These are phyloP conservation scores for Penicillium flavigenum DNA, from an alignment of 495 filamentous ascomycete genomes.

Conservation along the genomic window DNA sequence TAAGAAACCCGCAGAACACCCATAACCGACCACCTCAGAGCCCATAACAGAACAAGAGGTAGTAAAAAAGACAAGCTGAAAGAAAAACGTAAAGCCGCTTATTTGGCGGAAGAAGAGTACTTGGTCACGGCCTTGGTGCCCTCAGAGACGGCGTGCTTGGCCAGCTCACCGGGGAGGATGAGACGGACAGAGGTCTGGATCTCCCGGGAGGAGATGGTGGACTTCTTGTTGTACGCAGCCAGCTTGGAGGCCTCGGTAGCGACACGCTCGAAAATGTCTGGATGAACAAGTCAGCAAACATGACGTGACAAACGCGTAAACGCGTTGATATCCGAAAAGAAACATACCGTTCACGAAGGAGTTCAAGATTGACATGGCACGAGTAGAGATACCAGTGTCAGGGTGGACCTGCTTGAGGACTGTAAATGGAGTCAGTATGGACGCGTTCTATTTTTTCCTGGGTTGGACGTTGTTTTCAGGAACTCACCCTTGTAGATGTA, in stretches of 20 bases:
- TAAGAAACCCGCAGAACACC: conserved; percentile 71
- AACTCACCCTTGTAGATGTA: conserved; percentile 99
- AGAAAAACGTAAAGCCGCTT: conserved; percentile 52
- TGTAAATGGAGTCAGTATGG: conserved; percentile 39
- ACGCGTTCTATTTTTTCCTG: conserved; percentile 31
- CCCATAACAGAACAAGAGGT: conserved; percentile 57
- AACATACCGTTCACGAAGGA: conserved; percentile 97
- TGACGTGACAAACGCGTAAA: conserved; percentile 6
- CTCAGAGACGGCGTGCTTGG: conserved; percentile 99
- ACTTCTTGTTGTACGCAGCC: conserved; percentile 99
- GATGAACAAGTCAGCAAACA: conserved; percentile 17
- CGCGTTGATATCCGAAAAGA: conserved; percentile 4
- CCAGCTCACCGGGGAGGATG: conserved; percentile 96
- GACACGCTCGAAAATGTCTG: conserved; percentile 99
- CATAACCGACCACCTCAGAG: conserved; percentile 61
- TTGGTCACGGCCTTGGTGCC: conserved; percentile 99
- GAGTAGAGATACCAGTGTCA: conserved; percentile 99
- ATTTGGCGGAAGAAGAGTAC: conserved; percentile 99
- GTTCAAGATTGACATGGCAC: conserved; percentile 99
- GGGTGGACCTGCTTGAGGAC: conserved; percentile 99
- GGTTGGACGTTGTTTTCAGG: not conserved
- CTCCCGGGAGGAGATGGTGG: conserved; percentile 98
- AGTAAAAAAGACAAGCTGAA: conserved; percentile 49
- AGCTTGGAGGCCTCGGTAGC: conserved; percentile 98
- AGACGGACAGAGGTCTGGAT: conserved; percentile 99